Evolutionary conservation across 352 stramenopile genomes (phyloP), one percentile per base, ranked within the genome.

Genomic region (Elongisporangium undulatum): DNA sequence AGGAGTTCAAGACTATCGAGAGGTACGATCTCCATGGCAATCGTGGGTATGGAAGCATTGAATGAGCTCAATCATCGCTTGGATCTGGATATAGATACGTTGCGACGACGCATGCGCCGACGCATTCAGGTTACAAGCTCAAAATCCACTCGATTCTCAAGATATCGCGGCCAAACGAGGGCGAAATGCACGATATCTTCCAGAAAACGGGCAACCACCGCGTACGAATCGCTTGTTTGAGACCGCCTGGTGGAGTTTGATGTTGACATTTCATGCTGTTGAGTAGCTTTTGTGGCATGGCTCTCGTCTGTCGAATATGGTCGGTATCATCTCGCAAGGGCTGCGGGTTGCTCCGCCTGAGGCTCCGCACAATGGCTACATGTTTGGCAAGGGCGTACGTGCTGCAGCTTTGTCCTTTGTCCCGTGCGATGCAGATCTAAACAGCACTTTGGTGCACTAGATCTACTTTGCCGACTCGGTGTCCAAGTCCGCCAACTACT

Each of bases 381-480:
- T 69, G 38, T 92, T 90, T 52, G 85, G 83, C 49, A 90, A 88
- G 67, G 85, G 85, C 39, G 71, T 83, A 69, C 17, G 68, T 12
- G 29, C n/a, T 21, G 45, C 9, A 4, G 22, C n/a, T n/a, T 38
- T 4, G 12, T 20, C 2, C 20, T 17, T 0, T 20, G 54, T n/a
- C n/a, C n/a, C n/a, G n/a, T n/a, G n/a, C n/a, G n/a, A n/a, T n/a
- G n/a, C n/a, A n/a, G n/a, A n/a, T n/a, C n/a, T n/a, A n/a, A n/a
- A n/a, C n/a, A n/a, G n/a, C n/a, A n/a, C n/a, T n/a, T n/a, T n/a
- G n/a, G n/a, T n/a, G n/a, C n/a, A n/a, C n/a, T 54, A 80, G 72
- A 59, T 93, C 16, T 93, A 93, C 68, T 92, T 90, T 60, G 76
- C 84, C 1, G 82, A 93, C 59, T 66, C 67, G 1, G 55, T 78